Base-by-base conservation (phyloP, 1,284 basidiomycete species). In the Porogramme epimiltina region DNA sequence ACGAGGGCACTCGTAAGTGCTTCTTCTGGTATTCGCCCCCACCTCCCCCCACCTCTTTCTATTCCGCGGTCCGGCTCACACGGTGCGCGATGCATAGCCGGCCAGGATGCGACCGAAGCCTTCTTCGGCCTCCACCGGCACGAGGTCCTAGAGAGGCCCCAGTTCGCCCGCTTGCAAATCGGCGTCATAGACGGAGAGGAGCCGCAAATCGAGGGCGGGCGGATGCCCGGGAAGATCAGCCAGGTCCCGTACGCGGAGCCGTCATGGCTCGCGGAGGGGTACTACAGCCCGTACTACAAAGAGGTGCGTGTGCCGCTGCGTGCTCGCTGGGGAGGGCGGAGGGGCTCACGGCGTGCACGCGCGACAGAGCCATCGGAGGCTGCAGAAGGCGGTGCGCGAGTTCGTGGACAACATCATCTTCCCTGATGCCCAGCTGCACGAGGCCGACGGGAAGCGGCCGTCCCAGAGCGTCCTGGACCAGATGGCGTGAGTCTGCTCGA, bases 51-150 rank as follows among this genome's bases (percentile, higher is more conserved):
- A 38, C 33, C 11, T 23, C 38, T 25, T 23, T 43, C n/a, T 40
- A 36, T n/a, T n/a, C n/a, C n/a, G n/a, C 16, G 3, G 3, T 18
- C 41, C 16, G 9, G n/a, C n/a, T n/a, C n/a, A n/a, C n/a, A n/a
- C n/a, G n/a, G n/a, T n/a, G n/a, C n/a, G n/a, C n/a, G n/a, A n/a
- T n/a, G 28, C 40, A 19, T 64, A 85, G 88, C 87, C 52, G 91
- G 90, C 4, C 79, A 89, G 67, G 92, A 95, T 66, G 91, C 89
- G 3, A 94, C 93, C 0, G 89, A 93, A 48, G 83, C 81, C 3
- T 95, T 95, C 75, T 95, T 87, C 64, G 84, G 87, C 41, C 79
- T 95, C 40, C 93, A 95, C 67, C 78, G 89, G 31, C 80, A 84
- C 53, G 91, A 94, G 61, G 80, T 95, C 15, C 81, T 95, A 45